These are phyloP conservation scores for Pleochaeta shiraiana DNA, from an alignment of 2,329 filamentous ascomycete species.

Conservation along the genomic window DNA sequence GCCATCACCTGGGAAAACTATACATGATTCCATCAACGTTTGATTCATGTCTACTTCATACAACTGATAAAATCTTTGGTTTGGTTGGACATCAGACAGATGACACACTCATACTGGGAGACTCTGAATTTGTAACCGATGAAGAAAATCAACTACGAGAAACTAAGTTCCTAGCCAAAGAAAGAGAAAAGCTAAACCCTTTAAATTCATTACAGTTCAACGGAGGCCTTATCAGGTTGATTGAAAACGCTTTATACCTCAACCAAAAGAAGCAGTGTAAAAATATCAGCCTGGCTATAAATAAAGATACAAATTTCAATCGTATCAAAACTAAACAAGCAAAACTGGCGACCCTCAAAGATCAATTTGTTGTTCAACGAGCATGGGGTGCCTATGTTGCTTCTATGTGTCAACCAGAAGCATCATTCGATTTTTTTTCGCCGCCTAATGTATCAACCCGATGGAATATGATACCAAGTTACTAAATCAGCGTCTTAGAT, in stretches of 20 bases:
- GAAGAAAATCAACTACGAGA: neutral
- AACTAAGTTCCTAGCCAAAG: conserved; percentile 3
- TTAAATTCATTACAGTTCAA: neutral
- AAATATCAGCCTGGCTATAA: neutral
- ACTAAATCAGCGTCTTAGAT: neutral
- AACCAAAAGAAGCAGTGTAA: conserved; percentile 3
- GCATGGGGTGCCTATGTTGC: neutral
- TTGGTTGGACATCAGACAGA: conserved; percentile 3
- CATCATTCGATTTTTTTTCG: conserved; percentile 6
- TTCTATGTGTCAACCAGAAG: conserved; percentile 3
- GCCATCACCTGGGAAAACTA: too few species aligned
- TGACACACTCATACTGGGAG: neutral
- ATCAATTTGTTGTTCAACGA: neutral
- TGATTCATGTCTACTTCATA: conserved; percentile 4
- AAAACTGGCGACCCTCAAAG: neutral
- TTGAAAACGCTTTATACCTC: neutral
- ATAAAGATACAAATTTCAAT: neutral
- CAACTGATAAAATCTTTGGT: neutral
- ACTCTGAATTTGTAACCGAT: neutral
- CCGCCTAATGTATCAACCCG: conserved; percentile 1
- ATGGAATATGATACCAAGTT: neutral
- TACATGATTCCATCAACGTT: too few species aligned
- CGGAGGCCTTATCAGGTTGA: neutral
- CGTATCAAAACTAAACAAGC: neutral
- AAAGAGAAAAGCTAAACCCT: neutral